Conservation (phyloP, 176 grass and related monocot species). For the Aegilops longissima region DNA sequence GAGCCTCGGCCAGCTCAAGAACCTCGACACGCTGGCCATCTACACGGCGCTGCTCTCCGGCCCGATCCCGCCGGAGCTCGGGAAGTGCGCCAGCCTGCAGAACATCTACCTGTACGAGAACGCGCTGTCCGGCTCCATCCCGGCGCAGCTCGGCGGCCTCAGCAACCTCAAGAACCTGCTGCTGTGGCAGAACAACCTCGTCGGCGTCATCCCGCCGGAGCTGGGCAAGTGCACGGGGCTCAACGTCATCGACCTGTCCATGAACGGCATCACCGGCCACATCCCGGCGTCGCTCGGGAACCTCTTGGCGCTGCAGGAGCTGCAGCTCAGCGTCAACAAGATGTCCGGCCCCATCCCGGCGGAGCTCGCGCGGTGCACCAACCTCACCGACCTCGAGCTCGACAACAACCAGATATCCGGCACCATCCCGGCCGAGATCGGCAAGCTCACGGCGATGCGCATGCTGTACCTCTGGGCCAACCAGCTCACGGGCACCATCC, state of each 20-base stretch:
- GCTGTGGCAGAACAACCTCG: conserved; percentile 83
- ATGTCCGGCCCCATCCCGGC: conserved; percentile 58
- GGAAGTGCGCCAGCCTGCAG: conserved; percentile 47
- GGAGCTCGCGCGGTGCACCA: conserved; percentile 61
- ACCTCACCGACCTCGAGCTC: conserved; percentile 87
- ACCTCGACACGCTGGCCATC: conserved; percentile 63
- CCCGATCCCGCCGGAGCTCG: conserved; percentile 67
- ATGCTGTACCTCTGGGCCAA: conserved; percentile 84
- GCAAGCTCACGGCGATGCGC: conserved; percentile 42
- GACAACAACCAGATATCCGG: conserved; percentile 94
- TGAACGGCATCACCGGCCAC: conserved; percentile 74
- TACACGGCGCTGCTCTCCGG: conserved; percentile 77
- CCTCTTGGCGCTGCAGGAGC: conserved; percentile 59
- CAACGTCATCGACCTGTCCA: conserved; percentile 62
- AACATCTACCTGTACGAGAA: conserved; percentile 87
- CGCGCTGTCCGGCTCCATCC: conserved; percentile 66
- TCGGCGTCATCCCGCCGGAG: conserved; percentile 84
- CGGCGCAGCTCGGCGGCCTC: conserved; percentile 60
- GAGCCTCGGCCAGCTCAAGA: conserved; percentile 53
- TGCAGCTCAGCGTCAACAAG: conserved; percentile 77
- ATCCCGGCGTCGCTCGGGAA: conserved; percentile 73
- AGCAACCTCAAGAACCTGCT: conserved; percentile 60
- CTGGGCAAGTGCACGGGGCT: conserved; percentile 52
- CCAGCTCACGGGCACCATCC: conserved; percentile 57
- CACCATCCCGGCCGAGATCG: conserved; percentile 53